Base-by-base conservation (phyloP, 1,139 yeast species). In the Scheffersomyces stambukii region DNA sequence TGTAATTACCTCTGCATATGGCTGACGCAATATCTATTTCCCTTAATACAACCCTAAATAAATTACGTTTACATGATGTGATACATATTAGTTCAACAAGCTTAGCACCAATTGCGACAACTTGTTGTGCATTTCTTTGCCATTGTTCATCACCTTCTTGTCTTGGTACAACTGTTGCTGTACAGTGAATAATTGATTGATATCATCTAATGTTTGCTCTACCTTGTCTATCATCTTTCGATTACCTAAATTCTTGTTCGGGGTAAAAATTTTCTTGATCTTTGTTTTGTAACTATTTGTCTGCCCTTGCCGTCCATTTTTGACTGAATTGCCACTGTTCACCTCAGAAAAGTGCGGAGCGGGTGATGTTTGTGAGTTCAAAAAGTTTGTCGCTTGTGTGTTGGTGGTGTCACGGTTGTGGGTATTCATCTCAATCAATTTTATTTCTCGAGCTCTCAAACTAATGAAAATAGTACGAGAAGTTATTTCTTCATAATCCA, bases 401-500 rank as follows among this genome's bases (percentile, higher is more conserved):
- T 25, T 35, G 25, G 23, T 8, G 3, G 32, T 28, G 16, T 22
- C 30, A 8, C 13, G 8, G 26, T 40, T 48, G 2, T 49, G 48
- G 8, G 40, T 36, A 27, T 42, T 56, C 63, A 75, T 60, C 28
- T 68, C 69, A 14, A 76, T 61, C 25, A 70, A 60, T 42, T 73
- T 74, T 28, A 77, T 70, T 40, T 77, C 83, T 16, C 81, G 52
- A 1, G 77, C 77, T 23, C 81, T 50, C 27, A 77, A 53, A 31
- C 77, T 71, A 3, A 77, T 49, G 30, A 65, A 60, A 3, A 68
- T 46, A 0, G 72, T 63, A 21, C 63, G 44, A 6, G 70, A 54
- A 8, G 51, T 46, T 4, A 66, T 58, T 25, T 46, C 43, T 13
- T 50, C 57, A 29, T 51, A 55, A 10, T 52, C 53, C 38, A 59